These are phyloP conservation scores for Phanerochaete carnosa DNA, from an alignment of 768 basidiomycete genomes.

Conservation along the genomic window DNA sequence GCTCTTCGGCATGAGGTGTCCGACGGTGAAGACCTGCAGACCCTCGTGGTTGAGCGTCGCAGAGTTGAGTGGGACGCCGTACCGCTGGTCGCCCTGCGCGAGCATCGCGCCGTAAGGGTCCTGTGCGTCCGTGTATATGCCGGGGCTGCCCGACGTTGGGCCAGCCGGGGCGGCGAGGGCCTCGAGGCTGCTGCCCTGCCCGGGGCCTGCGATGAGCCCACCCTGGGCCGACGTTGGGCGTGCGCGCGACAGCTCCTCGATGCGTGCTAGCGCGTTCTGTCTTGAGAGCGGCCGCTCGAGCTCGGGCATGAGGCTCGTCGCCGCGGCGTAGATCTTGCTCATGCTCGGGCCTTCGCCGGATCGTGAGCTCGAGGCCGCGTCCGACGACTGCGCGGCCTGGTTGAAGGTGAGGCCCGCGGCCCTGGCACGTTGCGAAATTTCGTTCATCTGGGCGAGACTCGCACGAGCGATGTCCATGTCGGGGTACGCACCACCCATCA, in stretches of 20 bases:
- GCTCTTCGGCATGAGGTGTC: conserved; percentile 65
- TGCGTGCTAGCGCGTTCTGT: conserved; percentile 48
- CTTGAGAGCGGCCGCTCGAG: conserved; percentile 29
- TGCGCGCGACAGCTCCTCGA: conserved; percentile 50
- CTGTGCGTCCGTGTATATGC: conserved; percentile 15
- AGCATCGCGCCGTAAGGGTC: conserved; percentile 15
- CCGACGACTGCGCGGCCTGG: not conserved
- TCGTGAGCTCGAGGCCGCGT: not conserved
- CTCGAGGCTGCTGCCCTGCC: not conserved
- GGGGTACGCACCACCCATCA: conserved; percentile 42
- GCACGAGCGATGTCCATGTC: conserved; percentile 64
- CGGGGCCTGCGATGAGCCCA: conserved; percentile 16
- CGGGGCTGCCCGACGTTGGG: not conserved
- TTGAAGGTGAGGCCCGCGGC: conserved; percentile 38
- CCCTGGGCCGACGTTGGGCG: conserved; percentile 21
- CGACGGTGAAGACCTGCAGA: conserved; percentile 77
- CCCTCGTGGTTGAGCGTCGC: conserved; percentile 48
- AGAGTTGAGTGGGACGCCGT: conserved; percentile 17
- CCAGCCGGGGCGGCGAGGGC: conserved; percentile 3
- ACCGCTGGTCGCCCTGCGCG: conserved; percentile 17
- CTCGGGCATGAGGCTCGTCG: conserved; percentile 25
- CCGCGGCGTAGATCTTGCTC: conserved; percentile 27
- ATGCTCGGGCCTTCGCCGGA: conserved; percentile 23
- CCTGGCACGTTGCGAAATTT: conserved; percentile 64
- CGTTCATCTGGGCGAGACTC: conserved; percentile 74